These are phyloP conservation scores for Lactifluus pinguis DNA, from an alignment of 768 basidiomycete species.

Conservation along the genomic window DNA sequence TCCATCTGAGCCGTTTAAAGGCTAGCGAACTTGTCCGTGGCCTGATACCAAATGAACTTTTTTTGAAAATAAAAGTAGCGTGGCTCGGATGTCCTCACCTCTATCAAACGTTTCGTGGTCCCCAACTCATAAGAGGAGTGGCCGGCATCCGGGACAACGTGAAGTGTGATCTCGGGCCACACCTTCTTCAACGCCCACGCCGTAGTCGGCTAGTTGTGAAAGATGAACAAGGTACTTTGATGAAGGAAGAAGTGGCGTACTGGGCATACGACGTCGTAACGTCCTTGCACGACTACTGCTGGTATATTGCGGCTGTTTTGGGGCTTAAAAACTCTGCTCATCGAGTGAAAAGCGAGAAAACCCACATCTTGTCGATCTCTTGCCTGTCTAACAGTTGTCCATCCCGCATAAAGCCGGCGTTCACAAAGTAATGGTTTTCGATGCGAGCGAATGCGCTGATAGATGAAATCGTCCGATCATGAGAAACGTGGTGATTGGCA, in stretches of 20 bases:
- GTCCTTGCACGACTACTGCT: constrained; percentile 69
- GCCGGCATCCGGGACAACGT: constrained; percentile 78
- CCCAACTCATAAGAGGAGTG: constrained; percentile 75
- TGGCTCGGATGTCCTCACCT: constrained; percentile 35
- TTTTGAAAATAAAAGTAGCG: background rate
- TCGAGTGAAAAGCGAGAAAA: background rate
- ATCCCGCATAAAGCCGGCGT: constrained; percentile 83
- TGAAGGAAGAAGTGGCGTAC: constrained; percentile 31
- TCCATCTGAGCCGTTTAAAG: constrained; percentile 15
- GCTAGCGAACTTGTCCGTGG: constrained; percentile 38
- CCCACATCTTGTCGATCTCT: constrained; percentile 80
- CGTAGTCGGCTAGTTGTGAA: constrained; percentile 51
- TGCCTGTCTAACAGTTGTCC: constrained; percentile 80
- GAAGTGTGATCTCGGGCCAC: constrained; percentile 71
- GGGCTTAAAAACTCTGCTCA: constrained; percentile 5
- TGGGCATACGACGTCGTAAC: constrained; percentile 87
- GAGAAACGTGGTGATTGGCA: background rate
- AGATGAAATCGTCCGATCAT: background rate
- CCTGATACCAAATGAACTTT: constrained; percentile 24
- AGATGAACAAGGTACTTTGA: background rate
- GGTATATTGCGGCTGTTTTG: constrained; percentile 76
- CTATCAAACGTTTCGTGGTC: constrained; percentile 57
- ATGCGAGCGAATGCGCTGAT: constrained; percentile 76
- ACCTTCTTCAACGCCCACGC: constrained; percentile 75
- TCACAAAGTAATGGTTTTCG: constrained; percentile 88